Evolutionary conservation across 1,139 yeast species (phyloP), one percentile per base, ranked within the genome.

Genomic region (Lodderomyces pseudojiufengensis): DNA sequence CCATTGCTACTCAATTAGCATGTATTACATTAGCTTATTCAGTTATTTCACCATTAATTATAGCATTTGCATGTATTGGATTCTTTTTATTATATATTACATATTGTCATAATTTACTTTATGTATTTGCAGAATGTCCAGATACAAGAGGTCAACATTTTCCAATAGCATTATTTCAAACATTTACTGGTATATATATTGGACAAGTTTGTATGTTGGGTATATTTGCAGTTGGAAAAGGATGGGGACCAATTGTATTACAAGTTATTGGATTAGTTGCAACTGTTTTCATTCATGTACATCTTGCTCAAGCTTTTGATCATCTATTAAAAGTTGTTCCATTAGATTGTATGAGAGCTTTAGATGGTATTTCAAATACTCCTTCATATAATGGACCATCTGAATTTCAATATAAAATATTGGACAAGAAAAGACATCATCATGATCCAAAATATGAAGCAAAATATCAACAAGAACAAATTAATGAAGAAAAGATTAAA

Each of bases 171-270:
- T 65, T 92, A 44, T 83, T 81, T 61, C 96, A 92, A 62, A 80
- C 92, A 0, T 79, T 92, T 54, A 81, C 84, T 28, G 97, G 97
- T 39, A 61, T 92, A 31, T 92, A 92, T 58, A 61, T 92, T 46
- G 95, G 94, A 14, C 92, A 92, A 60, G 60, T 88, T 23, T 86
- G 95, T 65, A 55, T 92, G 53, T 63, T 90, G 46, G 97, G 95
- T 39, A 68, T 92, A 45, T 87, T 88, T 55, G 86, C 80, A 20
- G 87, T 88, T 51, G 94, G 95, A 45, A 86, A 87, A 70, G 85
- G 95, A 39, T 90, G 96, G 96, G 97, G 95, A 27, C 95, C 95
- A 32, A 74, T 90, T 46, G 90, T 76, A 11, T 63, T 92, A 37
- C 87, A 84, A 59, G 82, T 76, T 7, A 70, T 86, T 39, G 66